Percentiles rank a stretch among this genome's conserved stretches.
Conservation (phyloP, 441 rosid species). For the Pelargonium fulgidum region DNA sequence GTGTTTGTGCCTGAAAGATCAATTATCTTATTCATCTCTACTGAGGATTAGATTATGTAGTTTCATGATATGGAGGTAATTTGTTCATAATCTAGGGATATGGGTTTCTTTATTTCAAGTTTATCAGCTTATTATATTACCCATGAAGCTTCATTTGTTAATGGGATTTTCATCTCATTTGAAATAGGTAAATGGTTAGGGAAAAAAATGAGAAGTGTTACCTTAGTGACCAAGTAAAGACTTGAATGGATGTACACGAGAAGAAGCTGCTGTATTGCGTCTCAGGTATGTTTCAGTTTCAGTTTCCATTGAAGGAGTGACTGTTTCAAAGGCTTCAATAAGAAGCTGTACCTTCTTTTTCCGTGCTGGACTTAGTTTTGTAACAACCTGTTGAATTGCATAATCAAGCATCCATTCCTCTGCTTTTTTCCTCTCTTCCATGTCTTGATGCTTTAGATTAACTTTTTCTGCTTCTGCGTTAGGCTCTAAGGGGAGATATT, state of each 20-base stretch:
- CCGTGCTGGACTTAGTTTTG: slow-evolving; percentile 68
- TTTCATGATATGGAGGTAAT: no score
- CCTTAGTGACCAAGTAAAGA: slow-evolving; percentile 20
- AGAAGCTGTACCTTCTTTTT: slow-evolving; percentile 68
- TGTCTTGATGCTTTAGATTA: slow-evolving; percentile 54
- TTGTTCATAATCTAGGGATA: background rate
- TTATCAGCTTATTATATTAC: background rate
- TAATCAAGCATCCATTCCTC: slow-evolving; percentile 95
- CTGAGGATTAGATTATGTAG: background rate
- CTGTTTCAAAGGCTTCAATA: slow-evolving; percentile 83
- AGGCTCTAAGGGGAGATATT: slow-evolving; percentile 38
- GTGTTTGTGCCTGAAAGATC: background rate
- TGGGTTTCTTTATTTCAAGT: no score
- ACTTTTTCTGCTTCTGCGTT: slow-evolving; percentile 55
- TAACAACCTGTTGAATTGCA: slow-evolving; percentile 68
- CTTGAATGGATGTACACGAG: slow-evolving; percentile 19
- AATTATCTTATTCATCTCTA: background rate
- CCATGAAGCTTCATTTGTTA: background rate
- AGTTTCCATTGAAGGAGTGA: slow-evolving; percentile 41
- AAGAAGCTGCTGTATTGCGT: slow-evolving; percentile 11
- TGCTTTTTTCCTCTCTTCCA: slow-evolving; percentile 45
- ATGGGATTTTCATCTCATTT: background rate
- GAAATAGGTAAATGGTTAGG: slow-evolving; percentile 5
- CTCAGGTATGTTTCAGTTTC: slow-evolving; percentile 14
- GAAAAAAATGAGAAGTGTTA: slow-evolving; percentile 10